Evolutionary conservation across 208 protist species (phyloP).

Genomic region (Leishmania major): DNA sequence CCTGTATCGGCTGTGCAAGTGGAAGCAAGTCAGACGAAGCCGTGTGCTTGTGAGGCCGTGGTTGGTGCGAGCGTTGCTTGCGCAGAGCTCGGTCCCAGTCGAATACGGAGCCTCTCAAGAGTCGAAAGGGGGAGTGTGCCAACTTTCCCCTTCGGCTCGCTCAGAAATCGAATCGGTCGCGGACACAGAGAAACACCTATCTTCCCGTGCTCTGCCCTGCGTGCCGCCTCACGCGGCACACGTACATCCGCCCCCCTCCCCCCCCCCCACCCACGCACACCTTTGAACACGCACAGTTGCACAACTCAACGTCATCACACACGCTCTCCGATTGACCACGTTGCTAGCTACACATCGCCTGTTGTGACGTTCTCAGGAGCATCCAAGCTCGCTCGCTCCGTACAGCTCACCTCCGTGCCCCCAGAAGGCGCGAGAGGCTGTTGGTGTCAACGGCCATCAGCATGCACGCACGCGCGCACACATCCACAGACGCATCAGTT

Average conservation of each 20-base stretch:
- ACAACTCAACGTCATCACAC: neutral
- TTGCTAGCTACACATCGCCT: neutral
- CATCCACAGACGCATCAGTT: neutral
- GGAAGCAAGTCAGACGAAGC: neutral
- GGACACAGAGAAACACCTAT: neutral
- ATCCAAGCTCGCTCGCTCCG: neutral
- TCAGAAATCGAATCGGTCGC: neutral
- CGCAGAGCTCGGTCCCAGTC: neutral
- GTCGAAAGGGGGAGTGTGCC: neutral
- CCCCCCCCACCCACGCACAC: too few relatives aligned
- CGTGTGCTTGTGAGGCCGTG: neutral
- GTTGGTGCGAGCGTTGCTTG: neutral
- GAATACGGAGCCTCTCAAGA: neutral
- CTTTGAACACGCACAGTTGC: neutral
- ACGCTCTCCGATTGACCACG: neutral
- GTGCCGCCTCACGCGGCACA: neutral
- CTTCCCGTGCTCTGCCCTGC: too few relatives aligned
- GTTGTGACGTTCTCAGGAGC: neutral
- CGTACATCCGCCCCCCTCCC: neutral
- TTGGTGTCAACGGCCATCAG: neutral
- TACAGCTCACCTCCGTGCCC: neutral
- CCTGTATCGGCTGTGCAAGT: neutral
- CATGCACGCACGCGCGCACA: neutral
- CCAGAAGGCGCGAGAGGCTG: neutral
- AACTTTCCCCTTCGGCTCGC: neutral